Evolutionary conservation across 768 basidiomycete genomes (phyloP), one percentile per base, ranked within the genome.

Genomic region (Coprinopsis sp.): DNA sequence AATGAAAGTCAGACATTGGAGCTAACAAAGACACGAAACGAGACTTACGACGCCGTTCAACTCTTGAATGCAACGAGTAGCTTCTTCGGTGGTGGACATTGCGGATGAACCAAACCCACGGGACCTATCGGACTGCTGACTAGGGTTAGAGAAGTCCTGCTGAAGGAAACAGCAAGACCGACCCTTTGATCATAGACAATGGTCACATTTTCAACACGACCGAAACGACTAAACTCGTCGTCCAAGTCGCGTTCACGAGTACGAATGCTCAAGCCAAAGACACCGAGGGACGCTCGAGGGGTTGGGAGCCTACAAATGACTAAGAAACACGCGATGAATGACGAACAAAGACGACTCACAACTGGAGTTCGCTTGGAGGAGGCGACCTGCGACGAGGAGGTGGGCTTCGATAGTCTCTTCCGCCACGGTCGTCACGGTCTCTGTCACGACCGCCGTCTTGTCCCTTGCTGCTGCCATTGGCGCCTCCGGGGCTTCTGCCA

Each of bases 131-230:
- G 91, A 90, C 92, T 87, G 66, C 36, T 40, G 46, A 44, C 33
- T 22, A 36, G 23, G 24, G 37, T 48, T 48, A 47, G 37, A 43
- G 19, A 42, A 30, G 19, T 12, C 6, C 30, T 28, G 40, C 28
- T 27, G 21, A 30, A 42, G 13, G 46, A 42, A 36, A n/a, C 40
- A 47, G 31, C 37, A 49, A 49, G 27, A 78, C 92, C 63, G 60
- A 96, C 94, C 65, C 92, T 73, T 65, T 95, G 93, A 66, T 98
- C 94, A 58, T 96, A 96, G 11, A 98, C 94, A 54, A 98, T 93
- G 44, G 87, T 89, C 36, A 95, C 93, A 65, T 96, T 97, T 63
- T 93, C 89, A 39, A 96, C 93, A 28, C 81, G 77, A 19, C 95
- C 95, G 54, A 82, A 88, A 38, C 90, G 79, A 56, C 72, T 80